These are phyloP conservation scores for Trametes meyenii DNA, from an alignment of 768 basidiomycete species.

Conservation along the genomic window DNA sequence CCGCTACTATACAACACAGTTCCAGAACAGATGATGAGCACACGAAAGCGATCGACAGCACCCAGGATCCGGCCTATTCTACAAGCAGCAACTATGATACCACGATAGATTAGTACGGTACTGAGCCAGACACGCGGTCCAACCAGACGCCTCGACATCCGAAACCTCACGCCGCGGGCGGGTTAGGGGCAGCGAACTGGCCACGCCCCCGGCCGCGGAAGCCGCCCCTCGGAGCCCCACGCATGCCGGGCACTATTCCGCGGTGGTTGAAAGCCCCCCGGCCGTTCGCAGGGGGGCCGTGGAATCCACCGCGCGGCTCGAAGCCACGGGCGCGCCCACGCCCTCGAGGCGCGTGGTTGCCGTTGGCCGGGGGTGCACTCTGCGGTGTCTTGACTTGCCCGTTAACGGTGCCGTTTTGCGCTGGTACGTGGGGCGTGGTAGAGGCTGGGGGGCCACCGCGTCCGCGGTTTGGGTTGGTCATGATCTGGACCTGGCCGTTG, in stretches of 20 bases:
- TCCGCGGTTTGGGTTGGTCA: slow-evolving; percentile 74
- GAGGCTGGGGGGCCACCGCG: slow-evolving; percentile 27
- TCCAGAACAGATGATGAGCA: too few species aligned
- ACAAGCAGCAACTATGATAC: too few species aligned
- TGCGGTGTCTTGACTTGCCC: slow-evolving; percentile 18
- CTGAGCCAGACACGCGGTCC: too few species aligned
- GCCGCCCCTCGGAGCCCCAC: slow-evolving; percentile 24
- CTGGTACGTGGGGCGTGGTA: not conserved
- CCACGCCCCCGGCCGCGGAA: slow-evolving; percentile 34
- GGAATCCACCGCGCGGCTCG: slow-evolving; percentile 17
- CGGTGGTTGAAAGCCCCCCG: slow-evolving; percentile 29
- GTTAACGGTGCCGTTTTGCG: slow-evolving; percentile 9
- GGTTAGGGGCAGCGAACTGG: not conserved
- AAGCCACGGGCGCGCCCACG: slow-evolving; percentile 15
- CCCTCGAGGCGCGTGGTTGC: not conserved
- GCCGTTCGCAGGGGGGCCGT: slow-evolving; percentile 17
- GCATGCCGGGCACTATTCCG: too few species aligned
- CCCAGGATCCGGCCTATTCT: too few species aligned
- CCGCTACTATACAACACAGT: too few species aligned
- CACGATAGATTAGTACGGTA: too few species aligned
- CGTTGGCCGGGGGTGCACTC: not conserved
- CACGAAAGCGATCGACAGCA: too few species aligned
- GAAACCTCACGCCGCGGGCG: not conserved
- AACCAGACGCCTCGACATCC: too few species aligned
- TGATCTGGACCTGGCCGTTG: slow-evolving; percentile 60